Evolutionary conservation across 768 basidiomycete species (phyloP), one percentile per base, ranked within the genome.

Genomic region (Termitomyces sp.): DNA sequence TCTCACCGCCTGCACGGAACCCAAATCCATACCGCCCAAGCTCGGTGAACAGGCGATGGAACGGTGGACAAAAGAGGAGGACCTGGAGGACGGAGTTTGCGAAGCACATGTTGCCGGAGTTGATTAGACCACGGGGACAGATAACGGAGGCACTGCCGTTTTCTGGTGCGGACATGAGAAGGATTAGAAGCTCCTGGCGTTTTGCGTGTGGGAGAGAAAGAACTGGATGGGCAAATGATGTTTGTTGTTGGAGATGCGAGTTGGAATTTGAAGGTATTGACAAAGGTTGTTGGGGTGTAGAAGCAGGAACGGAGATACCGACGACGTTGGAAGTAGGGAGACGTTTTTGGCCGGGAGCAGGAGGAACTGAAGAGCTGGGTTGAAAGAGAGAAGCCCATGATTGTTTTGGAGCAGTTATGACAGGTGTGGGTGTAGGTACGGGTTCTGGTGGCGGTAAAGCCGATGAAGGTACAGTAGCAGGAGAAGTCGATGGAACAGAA

Each of bases 91-190:
- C 90, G 0, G 94, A 86, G 65, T 98, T 99, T 29, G 94, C 94
- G 67, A 98, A 99, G 69, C 96, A 99, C 86, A 98, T 87, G 72
- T 99, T 99, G 0, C 96, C 95, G 2, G 84, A 88, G 71, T 99
- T 99, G 63, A 98, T 79, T 49, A 99, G 74, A 5, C 96, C 96
- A 14, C 95, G 79, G 0, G 92, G 84, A 7, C 78, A 75, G 34
- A 91, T 81, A 9, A 44, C 49, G 2, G 52, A 49, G 18, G 46
- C n/a, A 1, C 47, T 34, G 52, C 49, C 34, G 59, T 24, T 34
- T 59, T 46, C 39, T 18, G 46, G 58, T 0, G 73, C 75, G 1
- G 72, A 70, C 9, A 72, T 81, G 1, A 90, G 74, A n/a, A 89
- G 76, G 0, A 71, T 72, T 8, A 86, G 59, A 3, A 90, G 69